Percentiles rank a stretch among this genome's conserved stretches.
phyloP scores from a whole-genome alignment of 2,329 filamentous ascomycete genomes.

The Phoma herbarum region DNA sequence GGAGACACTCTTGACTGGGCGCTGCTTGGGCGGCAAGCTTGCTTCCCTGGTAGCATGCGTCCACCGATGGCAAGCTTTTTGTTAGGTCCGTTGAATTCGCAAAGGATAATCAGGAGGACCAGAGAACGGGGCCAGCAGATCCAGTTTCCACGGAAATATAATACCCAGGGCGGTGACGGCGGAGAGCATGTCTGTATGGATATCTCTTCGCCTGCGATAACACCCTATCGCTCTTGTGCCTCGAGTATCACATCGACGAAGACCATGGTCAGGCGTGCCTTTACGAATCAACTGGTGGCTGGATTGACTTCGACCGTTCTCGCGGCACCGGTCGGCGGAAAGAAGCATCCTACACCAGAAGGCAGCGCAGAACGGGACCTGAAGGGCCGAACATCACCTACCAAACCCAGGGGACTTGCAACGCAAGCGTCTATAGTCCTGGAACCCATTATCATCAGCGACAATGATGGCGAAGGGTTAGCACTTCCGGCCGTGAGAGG shows the following conservation, averaged over 20 bases:
- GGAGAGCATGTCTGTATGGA: background rate
- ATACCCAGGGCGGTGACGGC: background rate
- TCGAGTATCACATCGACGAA: background rate
- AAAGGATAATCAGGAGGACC: constrained; percentile 69
- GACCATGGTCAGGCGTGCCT: no score
- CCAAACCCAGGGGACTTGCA: background rate
- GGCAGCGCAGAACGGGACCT: background rate
- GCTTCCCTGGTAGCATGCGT: constrained; percentile 74
- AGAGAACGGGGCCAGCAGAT: no score
- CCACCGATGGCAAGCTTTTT: constrained; percentile 84
- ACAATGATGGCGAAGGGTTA: background rate
- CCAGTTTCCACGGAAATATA: background rate
- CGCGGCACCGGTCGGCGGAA: background rate
- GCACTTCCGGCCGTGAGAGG: no score
- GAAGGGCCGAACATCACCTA: background rate
- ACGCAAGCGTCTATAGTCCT: background rate
- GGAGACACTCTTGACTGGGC: constrained; percentile 85
- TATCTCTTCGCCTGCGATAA: background rate
- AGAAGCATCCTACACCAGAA: background rate
- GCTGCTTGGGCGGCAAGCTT: constrained; percentile 79
- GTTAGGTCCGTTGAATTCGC: constrained; percentile 85
- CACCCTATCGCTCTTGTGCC: background rate
- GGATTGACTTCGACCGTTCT: background rate
- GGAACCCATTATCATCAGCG: background rate
- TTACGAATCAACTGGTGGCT: no score